phyloP scores from a whole-genome alignment of 192 early-diverging fungal species.

The Gryganskiella cystojenkinii region DNA sequence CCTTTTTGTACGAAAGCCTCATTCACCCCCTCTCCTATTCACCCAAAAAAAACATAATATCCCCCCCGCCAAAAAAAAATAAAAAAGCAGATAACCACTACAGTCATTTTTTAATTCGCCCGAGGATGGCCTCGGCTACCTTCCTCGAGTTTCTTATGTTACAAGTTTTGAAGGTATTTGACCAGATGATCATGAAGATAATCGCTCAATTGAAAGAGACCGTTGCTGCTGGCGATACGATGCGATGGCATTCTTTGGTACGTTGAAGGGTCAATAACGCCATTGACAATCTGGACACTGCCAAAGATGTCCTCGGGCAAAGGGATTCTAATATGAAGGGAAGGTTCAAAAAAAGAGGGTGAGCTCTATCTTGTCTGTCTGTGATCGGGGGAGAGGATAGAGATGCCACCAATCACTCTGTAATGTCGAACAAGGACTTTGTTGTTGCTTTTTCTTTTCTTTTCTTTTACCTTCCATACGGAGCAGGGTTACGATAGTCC shows the following conservation, averaged over 20 bases:
- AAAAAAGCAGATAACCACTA: conserved; percentile 4
- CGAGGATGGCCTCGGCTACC: not conserved
- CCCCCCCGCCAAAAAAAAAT: too few species aligned
- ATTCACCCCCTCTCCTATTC: conserved; percentile 2
- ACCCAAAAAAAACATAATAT: too few species aligned
- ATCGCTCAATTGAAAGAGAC: conserved; percentile 63
- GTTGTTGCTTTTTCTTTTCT: not conserved
- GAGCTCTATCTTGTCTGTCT: too few species aligned
- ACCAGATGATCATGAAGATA: conserved; percentile 56
- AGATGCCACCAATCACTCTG: conserved; percentile 6
- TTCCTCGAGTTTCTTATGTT: not conserved
- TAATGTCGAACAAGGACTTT: not conserved
- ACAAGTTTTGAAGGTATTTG: conserved; percentile 22
- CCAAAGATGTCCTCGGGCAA: conserved; percentile 72
- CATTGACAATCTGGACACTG: conserved; percentile 61
- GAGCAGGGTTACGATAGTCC: conserved; percentile 43
- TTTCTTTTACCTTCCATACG: conserved; percentile 43
- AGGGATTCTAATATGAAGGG: conserved; percentile 53
- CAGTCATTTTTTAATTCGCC: not conserved
- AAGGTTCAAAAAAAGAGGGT: conserved; percentile 46
- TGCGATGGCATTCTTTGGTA: conserved; percentile 71
- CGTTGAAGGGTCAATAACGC: conserved; percentile 55
- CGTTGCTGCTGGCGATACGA: conserved; percentile 61
- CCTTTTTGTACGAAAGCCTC: conserved; percentile 2
- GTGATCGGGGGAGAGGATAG: not conserved